These are phyloP conservation scores for Trichophyton simii DNA, from an alignment of 2,329 filamentous ascomycete genomes.

Conservation along the genomic window DNA sequence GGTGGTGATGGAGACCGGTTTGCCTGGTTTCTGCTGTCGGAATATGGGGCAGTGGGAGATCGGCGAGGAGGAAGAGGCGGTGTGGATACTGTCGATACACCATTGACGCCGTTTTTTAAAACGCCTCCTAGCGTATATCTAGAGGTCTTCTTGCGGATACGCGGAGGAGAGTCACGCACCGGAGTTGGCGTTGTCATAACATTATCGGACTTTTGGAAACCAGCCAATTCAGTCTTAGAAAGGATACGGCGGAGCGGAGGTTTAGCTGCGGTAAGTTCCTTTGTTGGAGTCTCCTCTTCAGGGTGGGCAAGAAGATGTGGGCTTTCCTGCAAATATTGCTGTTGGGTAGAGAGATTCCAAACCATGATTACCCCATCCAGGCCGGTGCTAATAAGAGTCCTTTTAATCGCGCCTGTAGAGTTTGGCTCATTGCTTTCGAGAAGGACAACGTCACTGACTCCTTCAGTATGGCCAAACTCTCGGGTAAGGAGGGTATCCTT, in stretches of 20 bases:
- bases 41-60: conserved; percentile 20
- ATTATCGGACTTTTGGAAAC: conserved; percentile 49
- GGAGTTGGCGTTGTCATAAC: conserved; percentile 32
- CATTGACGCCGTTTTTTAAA: conserved; percentile 20
- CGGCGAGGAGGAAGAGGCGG: conserved; percentile 21
- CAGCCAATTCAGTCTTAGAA: conserved; percentile 74
- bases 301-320: conserved; percentile 14
- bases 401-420: conserved; percentile 34
- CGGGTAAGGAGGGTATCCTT: conserved; percentile 66
- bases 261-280: conserved; percentile 43
- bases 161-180: conserved; percentile 38
- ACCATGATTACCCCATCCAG: conserved; percentile 76
- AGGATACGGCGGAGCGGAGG: conserved; percentile 74
- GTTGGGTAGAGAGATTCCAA: conserved; percentile 41
- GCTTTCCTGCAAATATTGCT: conserved; percentile 18
- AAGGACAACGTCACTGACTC: conserved; percentile 73
- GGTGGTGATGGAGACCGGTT: conserved; percentile 29
- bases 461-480: conserved; percentile 91
- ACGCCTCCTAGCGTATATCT: conserved; percentile 37
- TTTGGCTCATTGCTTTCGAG: conserved; percentile 36
- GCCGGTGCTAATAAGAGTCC: conserved; percentile 56
- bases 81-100: conserved; percentile 17
- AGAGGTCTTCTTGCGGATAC: conserved; percentile 44
- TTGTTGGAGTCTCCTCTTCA: conserved; percentile 30
- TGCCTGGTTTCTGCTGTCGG: conserved; percentile 18